Evolutionary conservation across 495 filamentous ascomycete species (phyloP).

Genomic region (Ramalina intermedia): DNA sequence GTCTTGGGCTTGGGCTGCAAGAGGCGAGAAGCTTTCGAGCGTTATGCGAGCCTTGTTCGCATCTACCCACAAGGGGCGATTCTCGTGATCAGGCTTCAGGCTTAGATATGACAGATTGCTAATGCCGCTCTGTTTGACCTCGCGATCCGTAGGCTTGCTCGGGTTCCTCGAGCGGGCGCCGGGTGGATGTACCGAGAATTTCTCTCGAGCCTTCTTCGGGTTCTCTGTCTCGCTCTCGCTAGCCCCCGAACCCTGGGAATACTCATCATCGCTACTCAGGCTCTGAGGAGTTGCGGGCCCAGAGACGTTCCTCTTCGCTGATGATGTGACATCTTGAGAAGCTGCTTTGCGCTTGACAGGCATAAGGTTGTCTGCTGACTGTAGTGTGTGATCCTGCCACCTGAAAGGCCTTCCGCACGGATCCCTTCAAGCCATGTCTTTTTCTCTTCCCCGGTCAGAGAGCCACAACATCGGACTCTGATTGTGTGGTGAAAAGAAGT

Average conservation of each 20-base stretch:
- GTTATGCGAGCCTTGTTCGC: slow-evolving; percentile 69
- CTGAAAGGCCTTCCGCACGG: no score
- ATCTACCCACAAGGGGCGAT: slow-evolving; percentile 87
- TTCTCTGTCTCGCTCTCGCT: slow-evolving; percentile 37
- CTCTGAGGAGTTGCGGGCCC: slow-evolving; percentile 51
- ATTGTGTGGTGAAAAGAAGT: no score
- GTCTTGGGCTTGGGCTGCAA: slow-evolving; percentile 74
- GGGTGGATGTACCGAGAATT: slow-evolving; percentile 45
- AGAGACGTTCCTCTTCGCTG: slow-evolving; percentile 45
- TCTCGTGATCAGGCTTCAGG: slow-evolving; percentile 77
- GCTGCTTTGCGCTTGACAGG: slow-evolving; percentile 67
- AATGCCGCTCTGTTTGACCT: slow-evolving; percentile 38
- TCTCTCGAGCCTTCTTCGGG: slow-evolving; percentile 46
- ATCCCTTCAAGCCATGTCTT: no score
- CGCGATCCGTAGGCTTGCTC: slow-evolving; percentile 28
- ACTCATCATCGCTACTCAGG: slow-evolving; percentile 57
- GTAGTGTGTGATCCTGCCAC: no score
- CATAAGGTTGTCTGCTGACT: slow-evolving; percentile 28
- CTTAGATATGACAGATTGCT: slow-evolving; percentile 68
- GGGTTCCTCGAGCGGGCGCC: slow-evolving; percentile 26
- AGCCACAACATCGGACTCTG: no score
- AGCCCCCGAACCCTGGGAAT: slow-evolving; percentile 43
- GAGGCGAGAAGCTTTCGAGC: slow-evolving; percentile 85
- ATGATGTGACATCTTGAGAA: slow-evolving; percentile 39
- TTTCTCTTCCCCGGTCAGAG: no score